These are phyloP conservation scores for Fusarium verrucosum DNA, from an alignment of 2,329 filamentous ascomycete genomes.

Conservation along the genomic window DNA sequence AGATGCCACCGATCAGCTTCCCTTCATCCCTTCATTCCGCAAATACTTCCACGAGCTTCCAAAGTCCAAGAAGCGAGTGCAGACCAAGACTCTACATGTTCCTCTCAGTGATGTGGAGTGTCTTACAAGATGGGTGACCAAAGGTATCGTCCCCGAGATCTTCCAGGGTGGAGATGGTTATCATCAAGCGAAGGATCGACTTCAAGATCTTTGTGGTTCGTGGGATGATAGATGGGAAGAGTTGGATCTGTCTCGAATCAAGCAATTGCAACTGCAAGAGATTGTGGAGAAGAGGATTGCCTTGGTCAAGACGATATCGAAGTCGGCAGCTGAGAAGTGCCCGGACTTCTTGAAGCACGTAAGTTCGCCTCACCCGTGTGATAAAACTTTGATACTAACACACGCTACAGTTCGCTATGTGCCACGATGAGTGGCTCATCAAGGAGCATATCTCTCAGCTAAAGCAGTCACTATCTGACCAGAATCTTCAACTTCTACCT, in stretches of 20 bases:
- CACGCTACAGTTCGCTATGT: slow-evolving; percentile 82
- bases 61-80: slow-evolving; percentile 71
- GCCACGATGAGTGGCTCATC: slow-evolving; percentile 95
- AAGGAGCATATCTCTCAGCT: slow-evolving; percentile 91
- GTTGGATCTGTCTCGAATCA: slow-evolving; percentile 81
- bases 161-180: slow-evolving; percentile 62
- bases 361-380: slow-evolving; percentile 51
- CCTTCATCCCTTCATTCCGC: slow-evolving; percentile 79
- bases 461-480: slow-evolving; percentile 89
- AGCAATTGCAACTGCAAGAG: slow-evolving; percentile 83
- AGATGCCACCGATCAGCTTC: slow-evolving; percentile 84
- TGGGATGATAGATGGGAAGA: slow-evolving; percentile 89
- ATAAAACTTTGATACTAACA: slow-evolving; percentile 48
- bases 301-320: slow-evolving; percentile 69
- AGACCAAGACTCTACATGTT: slow-evolving; percentile 73
- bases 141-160: slow-evolving; percentile 67
- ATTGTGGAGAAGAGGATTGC: slow-evolving; percentile 76
- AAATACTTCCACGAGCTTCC: slow-evolving; percentile 74
- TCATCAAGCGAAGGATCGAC: slow-evolving; percentile 69
- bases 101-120: slow-evolving; percentile 84
- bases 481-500: slow-evolving; percentile 93
- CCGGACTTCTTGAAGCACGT: slow-evolving; percentile 87
- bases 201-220: slow-evolving; percentile 73
- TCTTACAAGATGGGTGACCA: slow-evolving; percentile 74
- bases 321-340: slow-evolving; percentile 74